Evolutionary conservation across 257 asterid genomes (phyloP).

Genomic region (Fraxinus cuspidata): DNA sequence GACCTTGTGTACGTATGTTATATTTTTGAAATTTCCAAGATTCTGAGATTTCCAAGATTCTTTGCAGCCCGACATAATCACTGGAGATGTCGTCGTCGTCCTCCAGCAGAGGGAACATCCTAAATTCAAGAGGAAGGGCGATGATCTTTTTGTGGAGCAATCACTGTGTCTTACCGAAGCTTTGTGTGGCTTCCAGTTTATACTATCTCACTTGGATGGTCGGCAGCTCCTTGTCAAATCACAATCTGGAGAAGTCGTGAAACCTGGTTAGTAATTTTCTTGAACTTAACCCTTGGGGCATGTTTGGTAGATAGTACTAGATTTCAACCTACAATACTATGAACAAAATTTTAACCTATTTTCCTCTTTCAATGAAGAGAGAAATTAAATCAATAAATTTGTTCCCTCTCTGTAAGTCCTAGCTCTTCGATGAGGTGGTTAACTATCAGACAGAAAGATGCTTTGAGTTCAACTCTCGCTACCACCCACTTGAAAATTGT

Average conservation of each 20-base stretch:
- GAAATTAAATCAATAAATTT: no score
- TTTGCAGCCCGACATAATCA: slow-evolving; percentile 42
- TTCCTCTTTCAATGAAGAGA: no score
- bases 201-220: slow-evolving; percentile 44
- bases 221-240: slow-evolving; percentile 45
- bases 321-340: no score
- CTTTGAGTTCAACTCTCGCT: neutral
- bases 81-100: slow-evolving; percentile 44
- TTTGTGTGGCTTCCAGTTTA: slow-evolving; percentile 46
- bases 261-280: slow-evolving; percentile 41
- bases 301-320: no score
- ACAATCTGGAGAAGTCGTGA: slow-evolving; percentile 46
- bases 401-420: no score
- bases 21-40: neutral
- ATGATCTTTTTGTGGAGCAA: slow-evolving; percentile 46
- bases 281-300: neutral
- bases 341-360: no score
- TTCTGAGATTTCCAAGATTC: neutral
- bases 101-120: slow-evolving; percentile 50
- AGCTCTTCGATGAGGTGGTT: no score
- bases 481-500: neutral
- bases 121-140: slow-evolving; percentile 43
- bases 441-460: no score
- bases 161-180: slow-evolving; percentile 43
- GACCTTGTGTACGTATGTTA: neutral